Conservation (phyloP, 2,329 filamentous ascomycete species). For the Cytospora chrysosperma region DNA sequence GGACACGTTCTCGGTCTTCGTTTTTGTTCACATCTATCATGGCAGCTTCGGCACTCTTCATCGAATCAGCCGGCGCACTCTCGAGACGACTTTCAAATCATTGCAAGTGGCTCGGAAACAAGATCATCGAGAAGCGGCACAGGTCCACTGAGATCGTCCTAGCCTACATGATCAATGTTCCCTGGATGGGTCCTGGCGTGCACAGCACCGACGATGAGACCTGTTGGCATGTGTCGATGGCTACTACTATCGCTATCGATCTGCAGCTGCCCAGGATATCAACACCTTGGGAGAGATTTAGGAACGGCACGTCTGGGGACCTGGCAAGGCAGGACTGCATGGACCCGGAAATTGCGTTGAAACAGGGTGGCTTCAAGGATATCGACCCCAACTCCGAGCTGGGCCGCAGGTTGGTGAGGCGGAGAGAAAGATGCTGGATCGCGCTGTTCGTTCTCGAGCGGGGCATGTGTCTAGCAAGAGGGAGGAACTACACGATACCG, state of each 20-base stretch:
- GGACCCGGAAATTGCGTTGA: slow-evolving; percentile 62
- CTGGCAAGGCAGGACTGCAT: slow-evolving; percentile 67
- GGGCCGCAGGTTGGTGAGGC: slow-evolving; percentile 60
- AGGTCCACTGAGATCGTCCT: slow-evolving; percentile 73
- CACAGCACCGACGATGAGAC: slow-evolving; percentile 73
- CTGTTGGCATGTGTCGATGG: slow-evolving; percentile 68
- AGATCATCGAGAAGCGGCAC: slow-evolving; percentile 60
- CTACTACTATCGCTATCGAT: slow-evolving; percentile 67
- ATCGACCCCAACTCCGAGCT: slow-evolving; percentile 60
- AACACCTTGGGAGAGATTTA: slow-evolving; percentile 50
- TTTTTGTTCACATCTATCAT: slow-evolving; percentile 72
- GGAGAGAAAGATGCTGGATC: slow-evolving; percentile 69
- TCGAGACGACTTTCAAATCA: slow-evolving; percentile 66
- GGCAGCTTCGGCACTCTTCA: slow-evolving; percentile 66
- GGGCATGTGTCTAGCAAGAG: slow-evolving; percentile 70
- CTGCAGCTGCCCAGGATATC: slow-evolving; percentile 69
- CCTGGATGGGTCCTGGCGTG: slow-evolving; percentile 69
- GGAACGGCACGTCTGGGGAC: slow-evolving; percentile 42
- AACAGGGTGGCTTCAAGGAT: slow-evolving; percentile 66
- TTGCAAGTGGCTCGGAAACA: slow-evolving; percentile 59
- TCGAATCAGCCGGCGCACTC: slow-evolving; percentile 61
- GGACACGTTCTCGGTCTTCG: slow-evolving; percentile 65
- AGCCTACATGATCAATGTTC: slow-evolving; percentile 73
- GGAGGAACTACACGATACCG: slow-evolving; percentile 66
- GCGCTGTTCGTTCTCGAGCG: slow-evolving; percentile 71